Base-by-base conservation (phyloP, 78 protist species). In the Acrasis kona region DNA sequence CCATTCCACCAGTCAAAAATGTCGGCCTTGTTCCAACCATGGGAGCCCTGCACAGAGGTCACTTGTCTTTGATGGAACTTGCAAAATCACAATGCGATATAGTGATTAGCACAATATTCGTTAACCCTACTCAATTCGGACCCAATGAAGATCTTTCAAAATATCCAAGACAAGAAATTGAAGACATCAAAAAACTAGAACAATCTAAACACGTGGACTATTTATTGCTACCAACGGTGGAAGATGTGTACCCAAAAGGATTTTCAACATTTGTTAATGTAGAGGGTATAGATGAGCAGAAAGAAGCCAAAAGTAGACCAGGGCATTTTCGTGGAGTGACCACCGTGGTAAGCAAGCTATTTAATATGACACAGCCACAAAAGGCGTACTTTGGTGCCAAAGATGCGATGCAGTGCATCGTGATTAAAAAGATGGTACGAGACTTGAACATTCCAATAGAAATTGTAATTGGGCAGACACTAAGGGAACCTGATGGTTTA, bases 31-130 rank as follows among this genome's bases (percentile, higher is more conserved):
- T 89, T 2, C 93, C 93, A 8, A 89, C 93, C 0, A 89, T 89
- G 93, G 93, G 93, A 5, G 70, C 78, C 35, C 38, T 89, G 36
- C 93, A 89, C 76, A 80, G 30, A 19, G 93, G 92, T 10, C 93
- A 89, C 74, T 31, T 88, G 35, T 28, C 84, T 27, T 80, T 89
- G 34, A 80, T 89, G 0, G 70, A 41, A 10, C 4, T 1, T 2
- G 84, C 84, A 1, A 65, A 76, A 35, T 0, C 0, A 31, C 7
- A 9, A 4, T 19, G 82, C 37, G 85, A 86, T 34, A 71, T 75
- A 9, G 86, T 73, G 1, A 82, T 87, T 4, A 84, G 41, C 19
- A 64, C 82, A 40, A 81, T 89, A 41, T 89, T 87, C 71, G 88
- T 90, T 41, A 90, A 90, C 68, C 94, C 94, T 31, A 78, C 73